Conservation (phyloP, 2,329 filamentous ascomycete species). For the Aspergillus puulaauensis region DNA sequence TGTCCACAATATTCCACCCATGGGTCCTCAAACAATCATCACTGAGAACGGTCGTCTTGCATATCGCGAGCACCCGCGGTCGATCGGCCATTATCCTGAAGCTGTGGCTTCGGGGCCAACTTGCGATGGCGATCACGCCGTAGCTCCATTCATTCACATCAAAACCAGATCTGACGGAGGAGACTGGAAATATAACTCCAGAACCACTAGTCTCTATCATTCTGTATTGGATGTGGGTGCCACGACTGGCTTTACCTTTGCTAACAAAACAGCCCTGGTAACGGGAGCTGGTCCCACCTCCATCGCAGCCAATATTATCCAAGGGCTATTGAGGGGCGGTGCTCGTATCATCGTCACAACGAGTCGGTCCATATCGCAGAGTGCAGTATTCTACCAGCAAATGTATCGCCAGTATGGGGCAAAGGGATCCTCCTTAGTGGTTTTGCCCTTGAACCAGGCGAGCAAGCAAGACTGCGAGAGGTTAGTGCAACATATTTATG, state of each 20-base stretch:
- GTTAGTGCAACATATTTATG: constrained; percentile 41
- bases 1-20: constrained; percentile 7
- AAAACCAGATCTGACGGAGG: constrained; percentile 13
- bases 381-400: constrained; percentile 33
- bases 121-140: neutral
- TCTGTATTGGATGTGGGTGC: constrained; percentile 14
- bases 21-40: constrained; percentile 13
- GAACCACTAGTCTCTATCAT: constrained; percentile 15
- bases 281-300: constrained; percentile 40
- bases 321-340: constrained; percentile 33
- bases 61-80: constrained; percentile 13
- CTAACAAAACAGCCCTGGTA: constrained; percentile 32
- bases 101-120: neutral
- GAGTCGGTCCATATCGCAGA: constrained; percentile 29
- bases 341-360: constrained; percentile 43
- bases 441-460: constrained; percentile 44
- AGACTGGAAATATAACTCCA: constrained; percentile 20
- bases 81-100: constrained; percentile 6
- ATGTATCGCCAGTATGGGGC: constrained; percentile 35
- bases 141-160: constrained; percentile 18
- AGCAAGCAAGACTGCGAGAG: constrained; percentile 41
- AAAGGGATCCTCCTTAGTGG: constrained; percentile 32
- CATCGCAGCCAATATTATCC: constrained; percentile 36
- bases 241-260: constrained; percentile 23
- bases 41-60: constrained; percentile 5